Base-by-base conservation (phyloP, 352 stramenopile genomes). In the Phytophthora pini region DNA sequence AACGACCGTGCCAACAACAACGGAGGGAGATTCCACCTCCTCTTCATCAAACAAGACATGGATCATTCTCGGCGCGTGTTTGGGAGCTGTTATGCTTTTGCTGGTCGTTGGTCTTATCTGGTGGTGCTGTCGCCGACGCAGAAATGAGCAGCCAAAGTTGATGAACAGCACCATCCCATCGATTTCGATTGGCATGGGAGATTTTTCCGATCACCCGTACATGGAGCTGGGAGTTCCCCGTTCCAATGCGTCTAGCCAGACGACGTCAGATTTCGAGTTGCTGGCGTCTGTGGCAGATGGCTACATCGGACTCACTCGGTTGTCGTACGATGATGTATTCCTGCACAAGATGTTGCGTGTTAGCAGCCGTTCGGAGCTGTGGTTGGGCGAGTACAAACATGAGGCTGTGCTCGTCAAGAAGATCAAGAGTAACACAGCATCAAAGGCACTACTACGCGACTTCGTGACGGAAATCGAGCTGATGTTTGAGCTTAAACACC, bases 381-480 rank as follows among this genome's bases (percentile, higher is more conserved):
- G 84, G 84, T 68, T 91, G 12, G 84, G 84, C 49, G 80, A 89
- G 58, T 93, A 88, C 72, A 72, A 73, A 40, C 68, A 86, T 52
- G 72, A 87, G 58, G 56, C 70, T 24, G 84, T 93, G 39, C 67
- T 89, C 41, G 76, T 93, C 54, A 93, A 93, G 73, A 90, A 90
- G 63, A 93, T 93, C 66, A 93, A 93, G 68, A 82, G 69, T 49
- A 86, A 85, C 60, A 82, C 84, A 5, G 76, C 84, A 44, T 87
- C 81, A 29, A 86, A 88, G 22, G 63, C 77, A 1, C 60, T 90
- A 17, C 68, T 92, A 53, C 84, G 80, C 27, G 84, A 89, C 65
- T 92, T 90, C 56, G 80, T 93, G 27, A 88, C 84, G n/a, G 84
- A 93, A 60, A 88, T 93, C 38, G 82, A 90, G 73, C 76, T 88